Evolutionary conservation across 2,329 filamentous ascomycete species (phyloP), one percentile per base, ranked within the genome.

Genomic region (Westerdykella aurantiaca): DNA sequence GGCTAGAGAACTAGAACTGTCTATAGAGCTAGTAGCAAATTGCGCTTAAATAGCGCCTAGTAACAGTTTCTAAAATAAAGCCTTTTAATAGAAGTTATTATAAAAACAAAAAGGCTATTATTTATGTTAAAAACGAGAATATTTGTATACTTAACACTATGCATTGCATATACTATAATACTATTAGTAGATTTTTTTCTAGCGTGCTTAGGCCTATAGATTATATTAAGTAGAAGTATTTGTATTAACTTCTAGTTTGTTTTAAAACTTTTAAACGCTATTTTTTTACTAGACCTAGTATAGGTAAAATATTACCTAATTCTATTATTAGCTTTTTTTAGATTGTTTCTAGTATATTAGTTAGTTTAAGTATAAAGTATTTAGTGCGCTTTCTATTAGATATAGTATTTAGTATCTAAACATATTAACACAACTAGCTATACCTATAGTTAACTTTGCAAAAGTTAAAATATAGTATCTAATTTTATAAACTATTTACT

Each of bases 371-470:
- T 83, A 73, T 55, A 75, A 77, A 41, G 66, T 72, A 0, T 70
- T 82, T 14, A 67, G 69, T 0, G 55, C 70, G 0, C 49, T 83
- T 2, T 69, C 74, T 0, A 55, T 74, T 1, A 79, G 79, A 0
- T 46, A 68, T 14, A 53, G 59, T 1, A 58, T 81, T 7, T 75
- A 79, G 39, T 83, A 79, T 75, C 53, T 67, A 7, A 83, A 81
- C 41, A 72, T 84, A 3, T 54, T 80, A 0, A 53, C 68, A 1
- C 73, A 82, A 51, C 57, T 84, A 3, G 58, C 63, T 0, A 62
- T 66, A 53, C 72, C 74, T 0, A 65, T 64, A 1, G 41, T 84
- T 0, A 72, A 79, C 35, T 73, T 80, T 31, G 74, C 72, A 10
- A 73, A 74, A 34, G 45, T 63, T 0, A 74, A 79, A 34, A 75